A percentile compares a stretch with the other conserved stretches of the same genome.
Evolutionary conservation across 441 rosid genomes (phyloP).

Genomic region (Gossypium laxum): DNA sequence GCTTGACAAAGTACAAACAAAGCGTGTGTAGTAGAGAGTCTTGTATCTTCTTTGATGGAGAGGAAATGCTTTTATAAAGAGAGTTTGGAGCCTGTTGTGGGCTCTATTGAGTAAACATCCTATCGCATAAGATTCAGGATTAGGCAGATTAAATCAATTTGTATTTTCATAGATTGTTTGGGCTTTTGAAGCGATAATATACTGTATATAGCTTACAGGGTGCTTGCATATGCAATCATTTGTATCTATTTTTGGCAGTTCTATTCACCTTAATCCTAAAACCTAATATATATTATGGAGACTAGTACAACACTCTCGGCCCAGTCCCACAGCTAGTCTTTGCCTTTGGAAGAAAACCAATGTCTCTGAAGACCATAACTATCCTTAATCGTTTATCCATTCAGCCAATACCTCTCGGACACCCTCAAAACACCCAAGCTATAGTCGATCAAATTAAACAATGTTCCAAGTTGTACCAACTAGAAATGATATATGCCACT

Average conservation of each 20-base stretch:
- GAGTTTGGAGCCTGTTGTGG: too few species aligned
- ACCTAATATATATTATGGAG: not conserved
- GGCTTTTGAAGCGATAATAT: not conserved
- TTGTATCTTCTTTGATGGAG: too few species aligned
- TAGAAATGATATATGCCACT: constrained; percentile 35
- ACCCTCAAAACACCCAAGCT: constrained; percentile 2
- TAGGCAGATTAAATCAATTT: not conserved
- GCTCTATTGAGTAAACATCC: not conserved
- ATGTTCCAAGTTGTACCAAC: constrained; percentile 25
- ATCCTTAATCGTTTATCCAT: not conserved
- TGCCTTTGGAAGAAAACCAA: not conserved
- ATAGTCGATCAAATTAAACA: constrained; percentile 18
- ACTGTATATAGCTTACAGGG: too few species aligned
- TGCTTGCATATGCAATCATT: not conserved
- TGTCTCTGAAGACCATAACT: not conserved
- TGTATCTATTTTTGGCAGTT: not conserved
- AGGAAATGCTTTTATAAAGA: too few species aligned
- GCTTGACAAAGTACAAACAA: too few species aligned
- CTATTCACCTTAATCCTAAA: not conserved
- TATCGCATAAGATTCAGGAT: not conserved
- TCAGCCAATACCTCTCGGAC: constrained; percentile 1
- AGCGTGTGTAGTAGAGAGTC: too few species aligned
- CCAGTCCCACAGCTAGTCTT: not conserved
- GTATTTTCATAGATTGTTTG: not conserved
- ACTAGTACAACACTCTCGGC: not conserved